These are phyloP conservation scores for Cutaneotrichosporon dermatis DNA, from an alignment of 1,284 basidiomycete genomes.

Conservation along the genomic window DNA sequence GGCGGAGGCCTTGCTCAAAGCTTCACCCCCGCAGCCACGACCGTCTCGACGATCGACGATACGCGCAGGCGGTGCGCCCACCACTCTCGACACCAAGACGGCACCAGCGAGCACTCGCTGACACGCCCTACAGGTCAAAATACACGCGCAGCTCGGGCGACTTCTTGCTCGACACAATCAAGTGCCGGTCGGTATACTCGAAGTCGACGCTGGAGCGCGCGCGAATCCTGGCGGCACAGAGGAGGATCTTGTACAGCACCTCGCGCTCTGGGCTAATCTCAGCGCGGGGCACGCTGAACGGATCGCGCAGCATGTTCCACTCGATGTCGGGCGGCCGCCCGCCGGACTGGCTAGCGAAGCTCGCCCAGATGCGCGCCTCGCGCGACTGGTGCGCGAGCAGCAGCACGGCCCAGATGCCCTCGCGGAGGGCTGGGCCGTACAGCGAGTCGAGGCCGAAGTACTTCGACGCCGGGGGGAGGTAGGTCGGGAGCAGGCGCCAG, in stretches of 20 bases:
- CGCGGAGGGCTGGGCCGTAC: neutral
- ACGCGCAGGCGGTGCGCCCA: too few species aligned
- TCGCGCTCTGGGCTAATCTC: neutral
- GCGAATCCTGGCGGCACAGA: neutral
- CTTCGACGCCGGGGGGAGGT: neutral
- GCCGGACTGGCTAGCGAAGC: neutral
- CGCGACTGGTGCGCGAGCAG: neutral
- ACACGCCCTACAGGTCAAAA: neutral
- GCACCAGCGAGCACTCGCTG: too few species aligned
- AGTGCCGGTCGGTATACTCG: neutral
- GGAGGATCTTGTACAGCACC: neutral
- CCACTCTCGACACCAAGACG: too few species aligned
- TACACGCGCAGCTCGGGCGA: neutral
- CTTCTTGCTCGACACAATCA: neutral
- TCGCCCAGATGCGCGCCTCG: neutral
- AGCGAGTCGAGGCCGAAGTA: neutral
- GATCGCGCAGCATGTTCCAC: neutral
- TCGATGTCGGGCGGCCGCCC: neutral
- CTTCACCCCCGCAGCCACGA: too few species aligned
- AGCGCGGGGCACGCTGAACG: neutral
- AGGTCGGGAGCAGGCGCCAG: neutral
- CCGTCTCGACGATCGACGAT: too few species aligned
- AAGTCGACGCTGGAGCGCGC: neutral
- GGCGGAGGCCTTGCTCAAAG: too few species aligned
- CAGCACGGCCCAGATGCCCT: neutral